Evolutionary conservation across 176 grass and related monocot genomes (phyloP).

Genomic region (Zoysia pacifica): DNA sequence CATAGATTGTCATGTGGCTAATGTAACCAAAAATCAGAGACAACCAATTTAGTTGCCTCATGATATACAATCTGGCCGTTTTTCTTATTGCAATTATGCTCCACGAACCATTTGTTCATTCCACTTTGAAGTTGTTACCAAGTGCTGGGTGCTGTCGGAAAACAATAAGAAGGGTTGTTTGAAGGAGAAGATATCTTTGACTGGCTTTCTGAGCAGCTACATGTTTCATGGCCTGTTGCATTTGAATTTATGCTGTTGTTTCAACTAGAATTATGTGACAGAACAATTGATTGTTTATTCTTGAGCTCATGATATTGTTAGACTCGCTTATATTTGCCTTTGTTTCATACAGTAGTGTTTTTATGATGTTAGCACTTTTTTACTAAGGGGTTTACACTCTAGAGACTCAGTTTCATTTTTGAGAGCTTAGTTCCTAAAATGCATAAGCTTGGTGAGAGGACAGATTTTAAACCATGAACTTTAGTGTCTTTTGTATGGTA

Average conservation of each 20-base stretch:
- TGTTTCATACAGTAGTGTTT: conserved; percentile 21
- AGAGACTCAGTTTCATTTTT: neutral
- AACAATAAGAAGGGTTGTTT: neutral
- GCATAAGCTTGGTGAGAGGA: neutral
- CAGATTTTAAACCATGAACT: neutral
- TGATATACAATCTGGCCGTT: conserved; percentile 31
- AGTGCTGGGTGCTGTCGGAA: conserved; percentile 27
- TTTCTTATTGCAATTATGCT: neutral
- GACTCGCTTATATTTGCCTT: conserved; percentile 1
- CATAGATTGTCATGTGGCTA: conserved; percentile 25
- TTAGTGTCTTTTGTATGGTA: neutral
- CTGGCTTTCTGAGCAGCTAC: neutral
- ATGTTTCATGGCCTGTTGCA: conserved; percentile 15
- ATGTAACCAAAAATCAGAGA: conserved; percentile 42
- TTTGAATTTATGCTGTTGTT: conserved; percentile 27
- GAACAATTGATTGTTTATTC: conserved; percentile 8
- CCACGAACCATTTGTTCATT: conserved; percentile 17
- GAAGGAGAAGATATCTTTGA: conserved; percentile 10
- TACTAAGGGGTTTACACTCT: neutral
- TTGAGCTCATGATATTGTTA: conserved; percentile 27
- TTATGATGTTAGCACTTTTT: neutral
- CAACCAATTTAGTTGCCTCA: neutral
- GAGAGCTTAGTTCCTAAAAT: neutral
- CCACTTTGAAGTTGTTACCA: conserved; percentile 7
- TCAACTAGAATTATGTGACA: neutral